phyloP scores from a whole-genome alignment of 345 rosid species.

The Eucalyptus erythrocorys region DNA sequence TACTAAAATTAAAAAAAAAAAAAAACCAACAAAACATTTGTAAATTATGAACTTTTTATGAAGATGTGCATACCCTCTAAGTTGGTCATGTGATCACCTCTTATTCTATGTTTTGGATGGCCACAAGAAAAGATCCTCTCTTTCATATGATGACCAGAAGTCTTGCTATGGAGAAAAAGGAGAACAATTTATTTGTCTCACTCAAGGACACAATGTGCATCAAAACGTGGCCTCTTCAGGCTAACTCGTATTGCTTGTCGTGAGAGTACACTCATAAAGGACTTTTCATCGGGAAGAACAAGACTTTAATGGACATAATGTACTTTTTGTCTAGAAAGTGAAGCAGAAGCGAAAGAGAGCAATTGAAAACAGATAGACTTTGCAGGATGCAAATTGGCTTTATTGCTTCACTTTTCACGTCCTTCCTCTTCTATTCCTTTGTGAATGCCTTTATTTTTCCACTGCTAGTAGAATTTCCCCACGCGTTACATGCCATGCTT shows the following conservation, averaged over 20 bases:
- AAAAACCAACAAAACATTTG: too few species aligned
- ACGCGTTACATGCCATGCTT: accelerated
- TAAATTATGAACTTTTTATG: too few species aligned
- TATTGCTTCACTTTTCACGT: not conserved
- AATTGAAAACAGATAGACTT: too few species aligned
- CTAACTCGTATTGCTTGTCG: too few species aligned
- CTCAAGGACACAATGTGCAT: too few species aligned
- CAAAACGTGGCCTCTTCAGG: too few species aligned
- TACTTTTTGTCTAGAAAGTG: not conserved
- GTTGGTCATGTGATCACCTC: too few species aligned
- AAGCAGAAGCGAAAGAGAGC: not conserved
- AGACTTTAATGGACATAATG: not conserved
- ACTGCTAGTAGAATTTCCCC: not conserved
- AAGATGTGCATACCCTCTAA: too few species aligned
- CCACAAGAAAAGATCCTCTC: not conserved
- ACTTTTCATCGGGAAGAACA: not conserved
- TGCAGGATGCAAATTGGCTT: not conserved
- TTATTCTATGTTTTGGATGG: not conserved
- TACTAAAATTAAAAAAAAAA: too few species aligned
- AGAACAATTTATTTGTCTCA: too few species aligned
- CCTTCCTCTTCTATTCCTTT: not conserved
- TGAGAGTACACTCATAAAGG: too few species aligned
- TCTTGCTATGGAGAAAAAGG: not conserved
- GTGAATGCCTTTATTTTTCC: not conserved
- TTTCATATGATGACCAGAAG: not conserved